These are phyloP conservation scores for Stagonosporopsis vannaccii DNA, from an alignment of 2,329 filamentous ascomycete species.

Conservation along the genomic window DNA sequence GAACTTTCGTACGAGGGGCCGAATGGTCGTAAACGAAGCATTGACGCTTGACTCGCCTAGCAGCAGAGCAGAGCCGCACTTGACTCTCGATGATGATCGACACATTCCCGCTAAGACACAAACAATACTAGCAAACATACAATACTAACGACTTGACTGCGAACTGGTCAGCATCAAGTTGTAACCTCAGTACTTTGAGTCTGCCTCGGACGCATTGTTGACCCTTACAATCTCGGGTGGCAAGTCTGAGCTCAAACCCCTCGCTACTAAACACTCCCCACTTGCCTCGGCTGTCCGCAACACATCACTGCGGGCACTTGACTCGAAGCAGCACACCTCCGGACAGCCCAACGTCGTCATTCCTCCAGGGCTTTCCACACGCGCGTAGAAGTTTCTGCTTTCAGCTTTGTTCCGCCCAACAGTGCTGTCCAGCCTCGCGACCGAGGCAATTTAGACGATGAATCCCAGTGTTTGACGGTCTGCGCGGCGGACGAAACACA, in stretches of 20 bases:
- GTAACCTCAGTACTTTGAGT: not conserved
- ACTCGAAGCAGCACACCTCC: constrained; percentile 23
- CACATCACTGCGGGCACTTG: constrained; percentile 25
- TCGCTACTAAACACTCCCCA: constrained; percentile 25
- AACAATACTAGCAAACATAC: not conserved
- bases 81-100: not conserved
- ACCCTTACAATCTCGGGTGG: not conserved
- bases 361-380: constrained; percentile 18
- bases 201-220: not conserved
- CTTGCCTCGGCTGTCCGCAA: constrained; percentile 33
- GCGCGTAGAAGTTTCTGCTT: constrained; percentile 24
- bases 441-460: constrained; percentile 5
- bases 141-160: not conserved
- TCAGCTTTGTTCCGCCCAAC: constrained; percentile 10
- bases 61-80: not conserved
- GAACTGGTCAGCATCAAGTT: not conserved
- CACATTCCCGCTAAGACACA: too few relatives aligned
- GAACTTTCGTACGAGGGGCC: constrained; percentile 9
- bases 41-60: constrained; percentile 9
- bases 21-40: not conserved
- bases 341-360: constrained; percentile 26
- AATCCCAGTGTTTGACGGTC: not conserved
- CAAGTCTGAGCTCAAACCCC: constrained; percentile 11
- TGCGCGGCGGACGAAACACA: constrained; percentile 15
- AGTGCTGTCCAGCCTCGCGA: not conserved